phyloP scores from a whole-genome alignment of 495 filamentous ascomycete species.

The Paragyromitra xinjiangensis region DNA sequence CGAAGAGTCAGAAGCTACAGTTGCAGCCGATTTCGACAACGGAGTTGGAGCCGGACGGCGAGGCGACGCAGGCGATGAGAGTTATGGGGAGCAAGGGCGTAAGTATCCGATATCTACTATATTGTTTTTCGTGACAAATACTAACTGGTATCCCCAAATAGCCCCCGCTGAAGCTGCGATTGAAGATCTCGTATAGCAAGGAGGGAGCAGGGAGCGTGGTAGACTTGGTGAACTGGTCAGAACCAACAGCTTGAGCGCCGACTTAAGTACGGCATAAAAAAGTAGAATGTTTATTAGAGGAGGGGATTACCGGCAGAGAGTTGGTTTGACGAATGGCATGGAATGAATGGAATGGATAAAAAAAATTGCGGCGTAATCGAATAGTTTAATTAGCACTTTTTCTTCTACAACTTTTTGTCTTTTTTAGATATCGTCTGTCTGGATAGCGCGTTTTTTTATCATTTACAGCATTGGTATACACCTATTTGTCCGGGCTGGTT shows the following conservation, averaged over 20 bases:
- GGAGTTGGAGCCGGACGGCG: constrained; percentile 77
- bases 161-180: constrained; percentile 78
- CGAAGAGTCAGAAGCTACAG: constrained; percentile 91
- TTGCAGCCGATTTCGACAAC: constrained; percentile 83
- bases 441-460: neutral
- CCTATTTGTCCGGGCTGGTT: neutral
- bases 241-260: constrained; percentile 63
- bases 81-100: constrained; percentile 84
- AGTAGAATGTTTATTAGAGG: constrained; percentile 22
- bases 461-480: constrained; percentile 1
- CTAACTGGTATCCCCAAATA: constrained; percentile 56
- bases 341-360: constrained; percentile 38
- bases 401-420: constrained; percentile 10
- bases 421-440: constrained; percentile 9
- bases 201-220: constrained; percentile 73
- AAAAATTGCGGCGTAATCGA: constrained; percentile 44
- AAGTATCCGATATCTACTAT: constrained; percentile 59
- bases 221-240: constrained; percentile 96
- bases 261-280: neutral
- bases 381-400: constrained; percentile 44
- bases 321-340: constrained; percentile 18
- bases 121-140: constrained; percentile 35
- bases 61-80: constrained; percentile 89
- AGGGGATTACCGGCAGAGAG: neutral
- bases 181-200: constrained; percentile 82